Evolutionary conservation across 176 grass and related monocot species (phyloP).

Genomic region (Zoysia japonica): DNA sequence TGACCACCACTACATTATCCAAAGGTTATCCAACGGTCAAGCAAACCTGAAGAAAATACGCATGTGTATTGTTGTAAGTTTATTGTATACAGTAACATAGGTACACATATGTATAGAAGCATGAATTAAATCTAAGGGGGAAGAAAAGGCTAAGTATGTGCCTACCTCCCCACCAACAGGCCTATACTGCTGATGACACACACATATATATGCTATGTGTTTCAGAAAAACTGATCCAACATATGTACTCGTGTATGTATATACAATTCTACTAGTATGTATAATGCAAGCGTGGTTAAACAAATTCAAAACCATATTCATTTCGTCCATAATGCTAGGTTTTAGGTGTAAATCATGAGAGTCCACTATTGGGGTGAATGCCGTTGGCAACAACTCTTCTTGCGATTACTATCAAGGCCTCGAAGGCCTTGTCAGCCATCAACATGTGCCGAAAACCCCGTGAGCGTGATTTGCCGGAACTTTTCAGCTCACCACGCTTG

Average conservation of each 20-base stretch:
- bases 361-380: too few species aligned
- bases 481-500: too few species aligned
- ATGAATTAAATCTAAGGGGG: not conserved
- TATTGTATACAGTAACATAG: not conserved
- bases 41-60: not conserved
- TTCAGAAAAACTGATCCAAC: not conserved
- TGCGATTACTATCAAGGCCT: too few species aligned
- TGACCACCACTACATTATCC: not conserved
- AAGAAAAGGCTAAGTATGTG: slow-evolving; percentile 41
- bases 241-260: not conserved
- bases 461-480: too few species aligned
- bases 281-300: too few species aligned
- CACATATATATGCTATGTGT: not conserved
- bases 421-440: too few species aligned
- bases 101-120: not conserved
- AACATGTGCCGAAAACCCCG: too few species aligned
- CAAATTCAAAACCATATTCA: too few species aligned
- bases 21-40: not conserved
- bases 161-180: slow-evolving; percentile 20
- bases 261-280: not conserved
- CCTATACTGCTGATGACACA: not conserved
- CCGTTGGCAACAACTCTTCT: too few species aligned
- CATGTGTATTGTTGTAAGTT: slow-evolving; percentile 1
- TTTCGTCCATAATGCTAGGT: too few species aligned
- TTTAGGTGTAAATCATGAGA: too few species aligned